Conservation (phyloP, 1,139 yeast genomes). For the Candida freyschussii region DNA sequence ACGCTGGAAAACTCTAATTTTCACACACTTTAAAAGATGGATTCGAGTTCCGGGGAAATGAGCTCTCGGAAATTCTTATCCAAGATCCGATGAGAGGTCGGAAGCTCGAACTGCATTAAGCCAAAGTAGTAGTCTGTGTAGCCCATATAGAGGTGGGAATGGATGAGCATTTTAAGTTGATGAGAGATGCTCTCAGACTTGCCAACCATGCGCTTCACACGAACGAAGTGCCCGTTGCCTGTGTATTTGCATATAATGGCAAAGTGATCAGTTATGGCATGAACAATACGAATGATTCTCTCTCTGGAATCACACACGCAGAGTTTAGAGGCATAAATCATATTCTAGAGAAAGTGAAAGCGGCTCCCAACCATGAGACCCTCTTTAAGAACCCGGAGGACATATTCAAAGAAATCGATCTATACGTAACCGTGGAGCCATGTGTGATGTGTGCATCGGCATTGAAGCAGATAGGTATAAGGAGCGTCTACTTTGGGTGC, state of each 20-base stretch:
- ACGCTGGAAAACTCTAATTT: slow-evolving; percentile 6
- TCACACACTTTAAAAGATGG: not conserved
- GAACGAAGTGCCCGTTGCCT: slow-evolving; percentile 74
- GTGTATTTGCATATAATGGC: slow-evolving; percentile 51
- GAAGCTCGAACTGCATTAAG: not conserved
- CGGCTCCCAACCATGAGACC: slow-evolving; percentile 13
- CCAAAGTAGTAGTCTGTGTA: not conserved
- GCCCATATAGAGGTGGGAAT: not conserved
- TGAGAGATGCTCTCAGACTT: slow-evolving; percentile 46
- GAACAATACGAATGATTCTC: slow-evolving; percentile 83
- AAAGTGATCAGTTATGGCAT: slow-evolving; percentile 70
- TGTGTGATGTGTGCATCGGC: slow-evolving; percentile 98
- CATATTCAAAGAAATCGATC: slow-evolving; percentile 47
- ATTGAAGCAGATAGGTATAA: slow-evolving; percentile 70
- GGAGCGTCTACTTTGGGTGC: slow-evolving; percentile 80
- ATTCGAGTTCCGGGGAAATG: not conserved
- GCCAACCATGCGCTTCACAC: slow-evolving; percentile 51
- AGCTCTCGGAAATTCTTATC: slow-evolving; percentile 1
- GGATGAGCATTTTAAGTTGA: slow-evolving; percentile 29
- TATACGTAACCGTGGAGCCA: slow-evolving; percentile 96
- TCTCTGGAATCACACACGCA: slow-evolving; percentile 87
- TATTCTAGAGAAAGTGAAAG: slow-evolving; percentile 32
- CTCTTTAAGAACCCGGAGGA: slow-evolving; percentile 19
- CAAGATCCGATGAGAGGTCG: slow-evolving; percentile 1
- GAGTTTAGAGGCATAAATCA: slow-evolving; percentile 77